Evolutionary conservation across 139 green algal genomes (phyloP).

Genomic region (Coelastrella sp.): DNA sequence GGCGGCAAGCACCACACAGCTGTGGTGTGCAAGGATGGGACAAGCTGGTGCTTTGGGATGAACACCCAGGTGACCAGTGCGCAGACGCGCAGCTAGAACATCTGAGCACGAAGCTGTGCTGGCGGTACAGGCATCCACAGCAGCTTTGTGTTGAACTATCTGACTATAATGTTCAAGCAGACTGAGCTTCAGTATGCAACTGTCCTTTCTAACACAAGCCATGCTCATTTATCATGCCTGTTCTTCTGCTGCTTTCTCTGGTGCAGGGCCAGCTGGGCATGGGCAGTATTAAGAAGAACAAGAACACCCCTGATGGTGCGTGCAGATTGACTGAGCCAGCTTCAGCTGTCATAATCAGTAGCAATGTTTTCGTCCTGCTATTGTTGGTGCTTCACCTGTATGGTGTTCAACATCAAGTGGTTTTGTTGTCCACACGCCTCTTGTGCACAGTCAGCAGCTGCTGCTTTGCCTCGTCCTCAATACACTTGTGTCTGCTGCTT

Average conservation of each 20-base stretch:
- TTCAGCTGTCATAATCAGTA: too few species aligned
- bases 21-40: slow-evolving; percentile 74
- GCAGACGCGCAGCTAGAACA: too few species aligned
- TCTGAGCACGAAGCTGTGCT: neutral
- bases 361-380: too few species aligned
- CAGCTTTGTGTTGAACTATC: neutral
- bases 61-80: slow-evolving; percentile 88
- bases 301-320: slow-evolving; percentile 68
- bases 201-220: too few species aligned
- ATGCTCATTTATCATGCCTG: neutral
- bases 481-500: too few species aligned
- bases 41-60: slow-evolving; percentile 79
- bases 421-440: too few species aligned
- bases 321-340: neutral
- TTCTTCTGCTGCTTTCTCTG: slow-evolving; percentile 4
- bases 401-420: too few species aligned
- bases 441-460: too few species aligned
- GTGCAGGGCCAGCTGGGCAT: slow-evolving; percentile 82
- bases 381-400: too few species aligned
- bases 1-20: slow-evolving; percentile 82
- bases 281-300: slow-evolving; percentile 74
- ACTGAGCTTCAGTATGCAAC: too few species aligned
- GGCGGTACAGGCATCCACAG: neutral
- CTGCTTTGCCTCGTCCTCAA: too few species aligned
- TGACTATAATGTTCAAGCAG: too few species aligned